These are phyloP conservation scores for Polyporus arcularius DNA, from an alignment of 768 basidiomycete genomes.

Conservation along the genomic window DNA sequence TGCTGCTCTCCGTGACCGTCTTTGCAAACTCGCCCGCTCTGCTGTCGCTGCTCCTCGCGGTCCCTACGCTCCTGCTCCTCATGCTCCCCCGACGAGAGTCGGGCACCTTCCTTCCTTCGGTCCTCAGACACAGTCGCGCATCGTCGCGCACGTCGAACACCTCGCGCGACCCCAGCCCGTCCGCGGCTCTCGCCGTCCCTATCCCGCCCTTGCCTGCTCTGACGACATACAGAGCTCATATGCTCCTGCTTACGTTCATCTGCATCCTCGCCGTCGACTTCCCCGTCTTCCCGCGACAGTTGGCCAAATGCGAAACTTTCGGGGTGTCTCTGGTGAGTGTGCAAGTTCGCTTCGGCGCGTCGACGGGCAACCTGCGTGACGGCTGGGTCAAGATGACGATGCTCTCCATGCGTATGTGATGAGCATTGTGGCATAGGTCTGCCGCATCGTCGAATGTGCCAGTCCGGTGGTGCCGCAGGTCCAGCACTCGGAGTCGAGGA, in stretches of 20 bases:
- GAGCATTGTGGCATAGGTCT: no score
- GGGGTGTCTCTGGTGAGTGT: slow-evolving; percentile 85
- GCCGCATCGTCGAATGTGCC: no score
- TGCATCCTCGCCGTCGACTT: slow-evolving; percentile 97
- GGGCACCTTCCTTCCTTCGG: slow-evolving; percentile 57
- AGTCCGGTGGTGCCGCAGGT: no score
- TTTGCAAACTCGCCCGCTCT: slow-evolving; percentile 59
- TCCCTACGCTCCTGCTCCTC: slow-evolving; percentile 47
- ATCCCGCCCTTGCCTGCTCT: slow-evolving; percentile 66
- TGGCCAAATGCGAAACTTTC: slow-evolving; percentile 93
- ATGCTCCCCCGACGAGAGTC: slow-evolving; percentile 42
- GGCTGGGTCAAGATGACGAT: no score
- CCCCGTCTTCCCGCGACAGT: slow-evolving; percentile 79
- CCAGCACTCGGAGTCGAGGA: no score
- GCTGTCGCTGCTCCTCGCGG: slow-evolving; percentile 51
- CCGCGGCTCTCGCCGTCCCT: not conserved
- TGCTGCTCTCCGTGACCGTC: slow-evolving; percentile 81
- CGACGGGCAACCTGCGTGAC: no score
- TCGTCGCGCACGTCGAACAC: slow-evolving; percentile 5
- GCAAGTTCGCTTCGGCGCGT: no score
- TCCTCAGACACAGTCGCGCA: slow-evolving; percentile 23
- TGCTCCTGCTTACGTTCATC: slow-evolving; percentile 91
- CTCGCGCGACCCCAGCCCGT: slow-evolving; percentile 6
- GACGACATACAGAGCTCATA: slow-evolving; percentile 88
- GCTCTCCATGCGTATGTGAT: no score